These are phyloP conservation scores for Babesia sp. DNA, from an alignment of 169 alveolate genomes.

Conservation along the genomic window DNA sequence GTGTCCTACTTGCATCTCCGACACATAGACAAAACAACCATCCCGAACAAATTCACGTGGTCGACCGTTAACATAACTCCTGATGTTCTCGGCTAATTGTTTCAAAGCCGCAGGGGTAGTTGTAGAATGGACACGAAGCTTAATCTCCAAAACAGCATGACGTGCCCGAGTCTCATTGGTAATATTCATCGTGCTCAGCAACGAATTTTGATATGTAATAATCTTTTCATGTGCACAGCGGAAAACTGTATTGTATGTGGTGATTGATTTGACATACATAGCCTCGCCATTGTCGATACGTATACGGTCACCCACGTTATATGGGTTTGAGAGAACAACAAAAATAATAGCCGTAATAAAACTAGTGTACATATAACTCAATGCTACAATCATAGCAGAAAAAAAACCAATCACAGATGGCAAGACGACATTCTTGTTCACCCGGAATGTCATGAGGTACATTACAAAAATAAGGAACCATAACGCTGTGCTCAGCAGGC, in stretches of 20 bases:
- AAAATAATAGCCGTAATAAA: slow-evolving; percentile 82
- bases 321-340: slow-evolving; percentile 81
- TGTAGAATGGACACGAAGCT: slow-evolving; percentile 70
- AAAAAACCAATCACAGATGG: slow-evolving; percentile 69
- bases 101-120: slow-evolving; percentile 84
- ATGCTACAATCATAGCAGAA: slow-evolving; percentile 67
- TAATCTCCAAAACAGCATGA: slow-evolving; percentile 75
- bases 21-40: slow-evolving; percentile 75
- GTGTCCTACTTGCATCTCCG: slow-evolving; percentile 79
- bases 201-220: slow-evolving; percentile 77
- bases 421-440: slow-evolving; percentile 65
- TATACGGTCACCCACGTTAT: slow-evolving; percentile 84
- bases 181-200: slow-evolving; percentile 76
- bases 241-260: slow-evolving; percentile 81
- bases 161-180: slow-evolving; percentile 81
- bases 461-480: slow-evolving; percentile 63
- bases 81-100: slow-evolving; percentile 75
- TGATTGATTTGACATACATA: slow-evolving; percentile 78
- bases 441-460: slow-evolving; percentile 47
- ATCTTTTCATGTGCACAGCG: slow-evolving; percentile 69
- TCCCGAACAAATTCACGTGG: slow-evolving; percentile 82
- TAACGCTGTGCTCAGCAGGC: slow-evolving; percentile 50
- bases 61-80: slow-evolving; percentile 76
- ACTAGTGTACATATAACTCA: slow-evolving; percentile 79
- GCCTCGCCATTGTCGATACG: slow-evolving; percentile 78